Evolutionary conservation across 768 basidiomycete species (phyloP), one percentile per base, ranked within the genome.

Genomic region (Crassisporium funariophilum): DNA sequence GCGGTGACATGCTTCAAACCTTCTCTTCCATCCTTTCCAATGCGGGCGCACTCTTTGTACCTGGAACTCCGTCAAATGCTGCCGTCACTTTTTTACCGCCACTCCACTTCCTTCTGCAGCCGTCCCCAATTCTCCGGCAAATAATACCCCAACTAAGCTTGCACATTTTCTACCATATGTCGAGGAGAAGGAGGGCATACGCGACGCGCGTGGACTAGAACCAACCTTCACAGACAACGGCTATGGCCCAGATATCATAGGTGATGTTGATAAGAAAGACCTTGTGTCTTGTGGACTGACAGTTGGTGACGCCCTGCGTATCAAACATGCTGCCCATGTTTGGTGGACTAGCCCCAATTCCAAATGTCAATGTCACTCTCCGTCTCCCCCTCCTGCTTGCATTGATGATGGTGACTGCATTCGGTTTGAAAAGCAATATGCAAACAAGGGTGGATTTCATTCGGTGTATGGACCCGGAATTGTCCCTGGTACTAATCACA

Each of bases 191-290:
- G 37, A 41, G 21, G 48, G 48, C 16, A 40, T 49, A 13, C 15
- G 15, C 4, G 35, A 44, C 21, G 48, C 48, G 8, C 27, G 27
- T 13, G 13, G 27, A 13, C 27, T 29, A 13, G 27, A 29, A 29
- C 8, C 7, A 29, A 29, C 8, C 13, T 29, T 29, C 13, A 13
- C 27, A 29, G 27, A 29, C 7, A 29, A 49, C n/a, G 48, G 48
- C 25, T 49, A 43, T 33, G 42, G 48, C 9, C 48, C 48, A 15
- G 48, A 49, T 38, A 49, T 49, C 19, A n/a, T 49, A 5, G 16
- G 15, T 24, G 12, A 27, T 17, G 33, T 48, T 13, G 21, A 48
- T 11, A 41, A 48, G 16, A 20, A 48, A 33, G 39, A 23, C 9
- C 37, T 48, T 17, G n/a, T 48, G 16, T 21, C 29, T 6, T 48